Evolutionary conservation across 768 basidiomycete species (phyloP), one percentile per base, ranked within the genome.

Genomic region (Amanita pseudoporphyria): DNA sequence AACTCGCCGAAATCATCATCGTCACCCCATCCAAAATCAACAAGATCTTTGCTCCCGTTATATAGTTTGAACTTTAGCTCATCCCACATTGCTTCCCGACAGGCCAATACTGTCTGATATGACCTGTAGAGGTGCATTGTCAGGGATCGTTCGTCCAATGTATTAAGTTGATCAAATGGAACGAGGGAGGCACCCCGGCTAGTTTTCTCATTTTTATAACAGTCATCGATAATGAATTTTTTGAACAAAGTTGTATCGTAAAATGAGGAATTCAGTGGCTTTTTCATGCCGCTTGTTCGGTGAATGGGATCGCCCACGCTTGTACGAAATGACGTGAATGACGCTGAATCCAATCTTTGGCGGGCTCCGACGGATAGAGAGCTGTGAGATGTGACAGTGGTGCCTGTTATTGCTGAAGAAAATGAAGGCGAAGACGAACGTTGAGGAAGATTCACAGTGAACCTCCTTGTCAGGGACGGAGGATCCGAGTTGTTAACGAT

Each of bases 31-130:
- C 83, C 83, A 57, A 78, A 72, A 13, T 71, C 72, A 48, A 65
- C 60, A 22, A 85, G 63, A 51, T 78, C 73, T 5, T 71, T 68
- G 40, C 69, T 73, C 47, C 73, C 67, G 56, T 82, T 82, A 45
- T 78, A 68, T 62, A 82, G 70, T 53, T 77, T 72, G 53, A 81
- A 76, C 54, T 75, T 74, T 43, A 86, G 68, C 48, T 83, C 82
- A 53, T 84, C 83, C 82, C 83, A 86, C 81, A 86, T 83, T 24
- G 81, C 76, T 58, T 85, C 84, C 60, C 81, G 76, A 55, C 80
- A 82, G 10, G 79, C 81, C 10, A 83, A 60, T 6, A 86, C 78
- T 16, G 65, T 62, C 55, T 79, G 75, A 53, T 76, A 84, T n/a
- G 78, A 74, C 53, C 72, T 69, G 56, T 82, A 78, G 3, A 86